Evolutionary conservation across 306 rosid genomes (phyloP), one percentile per base, ranked within the genome.

Genomic region (Rosa lucieae): DNA sequence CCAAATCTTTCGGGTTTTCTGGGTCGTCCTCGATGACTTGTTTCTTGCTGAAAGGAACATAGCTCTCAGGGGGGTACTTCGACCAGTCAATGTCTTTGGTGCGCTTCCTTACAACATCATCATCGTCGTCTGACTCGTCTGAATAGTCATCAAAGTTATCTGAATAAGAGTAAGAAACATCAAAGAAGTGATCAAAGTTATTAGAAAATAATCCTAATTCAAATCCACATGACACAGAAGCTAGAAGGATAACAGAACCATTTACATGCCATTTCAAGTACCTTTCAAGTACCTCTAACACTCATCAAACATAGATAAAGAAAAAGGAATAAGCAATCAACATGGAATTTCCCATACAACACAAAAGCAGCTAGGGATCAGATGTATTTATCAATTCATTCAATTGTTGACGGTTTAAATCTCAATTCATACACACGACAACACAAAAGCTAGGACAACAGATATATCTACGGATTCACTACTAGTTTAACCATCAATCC

Each of bases 1-100:
- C 92, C 79, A 94, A 72, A 80, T 94, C 84, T 46, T 82, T 89
- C 1, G 97, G 97, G 83, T 93, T 95, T 0, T 78, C 61, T 5
- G 92, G 88, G 10, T 51, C 56, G 1, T 51, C 56, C 20, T 51
- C n/a, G 4, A 51, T 51, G 56, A 51, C n/a, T 14, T 51, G 56
- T 51, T 51, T 5, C 56, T 51, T 51, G 18, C 1, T 0, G 0
- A 2, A 40, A 43, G 46, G 46, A 12, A 52, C 1, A 15, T 52
- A 52, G 8, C n/a, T 13, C 3, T 52, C 18, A 15, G 5, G 20
- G 3, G 53, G 17, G 13, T 13, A 9, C 81, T 87, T 10, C 13
- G 51, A 47, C 51, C 51, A 47, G 15, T 2, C 1, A 47, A 43
- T 43, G 37, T 43, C 7, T 42, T 42, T 43, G 46, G 9, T 43